These are phyloP conservation scores for Tetracladium setigerum DNA, from an alignment of 495 filamentous ascomycete species.

Conservation along the genomic window DNA sequence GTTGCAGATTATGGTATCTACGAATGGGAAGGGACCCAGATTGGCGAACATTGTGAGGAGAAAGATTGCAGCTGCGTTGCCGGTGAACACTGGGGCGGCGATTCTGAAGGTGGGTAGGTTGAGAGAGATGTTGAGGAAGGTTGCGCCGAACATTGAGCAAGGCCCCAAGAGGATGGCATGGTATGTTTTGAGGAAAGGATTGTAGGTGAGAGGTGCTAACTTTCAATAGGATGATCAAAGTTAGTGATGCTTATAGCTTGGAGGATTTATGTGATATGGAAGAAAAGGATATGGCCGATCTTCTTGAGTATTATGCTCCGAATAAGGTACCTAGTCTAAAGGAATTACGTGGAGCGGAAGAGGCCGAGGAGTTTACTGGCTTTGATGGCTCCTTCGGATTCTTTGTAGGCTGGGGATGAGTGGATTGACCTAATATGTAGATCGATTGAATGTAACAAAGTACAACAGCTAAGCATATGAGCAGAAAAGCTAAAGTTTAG, in stretches of 20 bases:
- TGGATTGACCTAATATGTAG: not conserved
- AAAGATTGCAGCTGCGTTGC: slow-evolving; percentile 71
- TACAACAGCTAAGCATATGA: too few species aligned
- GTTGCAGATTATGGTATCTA: slow-evolving; percentile 95
- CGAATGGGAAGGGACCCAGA: slow-evolving; percentile 93
- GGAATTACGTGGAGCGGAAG: slow-evolving; percentile 39
- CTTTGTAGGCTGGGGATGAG: slow-evolving; percentile 34
- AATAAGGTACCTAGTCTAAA: slow-evolving; percentile 38
- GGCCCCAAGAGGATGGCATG: slow-evolving; percentile 90
- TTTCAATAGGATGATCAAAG: slow-evolving; percentile 65
- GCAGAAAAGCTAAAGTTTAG: too few species aligned
- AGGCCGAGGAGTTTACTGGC: slow-evolving; percentile 31
- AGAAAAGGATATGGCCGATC: slow-evolving; percentile 73
- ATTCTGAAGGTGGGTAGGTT: slow-evolving; percentile 76
- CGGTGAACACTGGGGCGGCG: slow-evolving; percentile 69
- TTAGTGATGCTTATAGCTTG: slow-evolving; percentile 81
- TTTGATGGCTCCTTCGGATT: slow-evolving; percentile 56
- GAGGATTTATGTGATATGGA: slow-evolving; percentile 81
- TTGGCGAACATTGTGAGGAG: slow-evolving; percentile 79
- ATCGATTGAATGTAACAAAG: not conserved
- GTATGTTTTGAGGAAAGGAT: slow-evolving; percentile 32
- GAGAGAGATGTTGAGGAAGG: slow-evolving; percentile 65
- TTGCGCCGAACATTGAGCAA: slow-evolving; percentile 65
- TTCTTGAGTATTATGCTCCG: slow-evolving; percentile 62
- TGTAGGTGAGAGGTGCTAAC: slow-evolving; percentile 7